A percentile compares a stretch with the other conserved stretches of the same genome.
phyloP scores from a whole-genome alignment of 495 filamentous ascomycete species.

The Polyplosphaeria fusca region DNA sequence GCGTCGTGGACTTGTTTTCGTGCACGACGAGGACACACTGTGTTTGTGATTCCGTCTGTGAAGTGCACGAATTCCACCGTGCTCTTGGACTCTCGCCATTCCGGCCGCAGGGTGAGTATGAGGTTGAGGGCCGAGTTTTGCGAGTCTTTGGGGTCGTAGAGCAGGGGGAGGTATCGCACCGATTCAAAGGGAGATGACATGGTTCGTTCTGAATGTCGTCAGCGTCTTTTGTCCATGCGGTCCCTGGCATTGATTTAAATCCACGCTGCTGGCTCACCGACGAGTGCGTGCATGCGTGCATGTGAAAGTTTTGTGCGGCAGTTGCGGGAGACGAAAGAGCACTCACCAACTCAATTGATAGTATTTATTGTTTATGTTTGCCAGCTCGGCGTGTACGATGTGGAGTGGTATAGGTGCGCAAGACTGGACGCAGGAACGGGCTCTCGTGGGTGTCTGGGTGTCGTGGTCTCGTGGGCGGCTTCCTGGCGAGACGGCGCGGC shows the following conservation, averaged over 20 bases:
- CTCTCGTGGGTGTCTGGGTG: no score
- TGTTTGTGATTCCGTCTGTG: constrained; percentile 98
- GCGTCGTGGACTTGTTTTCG: no score
- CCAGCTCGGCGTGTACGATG: not conserved
- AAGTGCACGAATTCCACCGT: constrained; percentile 86
- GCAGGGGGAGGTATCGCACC: constrained; percentile 63
- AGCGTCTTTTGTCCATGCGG: not conserved
- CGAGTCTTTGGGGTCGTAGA: constrained; percentile 72
- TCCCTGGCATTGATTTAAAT: not conserved
- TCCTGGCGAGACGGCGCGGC: not conserved
- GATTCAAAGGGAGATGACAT: constrained; percentile 23
- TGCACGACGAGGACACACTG: constrained; percentile 51
- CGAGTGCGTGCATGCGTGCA: not conserved
- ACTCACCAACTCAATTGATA: not conserved
- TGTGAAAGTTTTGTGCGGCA: not conserved
- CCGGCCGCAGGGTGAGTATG: constrained; percentile 73
- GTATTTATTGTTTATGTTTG: not conserved
- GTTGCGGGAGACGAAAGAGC: not conserved
- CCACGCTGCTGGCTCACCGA: not conserved
- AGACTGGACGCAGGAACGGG: not conserved
- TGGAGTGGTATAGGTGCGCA: not conserved
- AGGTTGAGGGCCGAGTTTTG: constrained; percentile 73
- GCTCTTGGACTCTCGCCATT: constrained; percentile 73
- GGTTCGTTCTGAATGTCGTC: not conserved
- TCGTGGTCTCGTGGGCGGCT: not conserved